A percentile compares a stretch with the other conserved stretches of the same genome.
phyloP scores from a whole-genome alignment of 1,139 yeast species.

The Hyphopichia burtonii region DNA sequence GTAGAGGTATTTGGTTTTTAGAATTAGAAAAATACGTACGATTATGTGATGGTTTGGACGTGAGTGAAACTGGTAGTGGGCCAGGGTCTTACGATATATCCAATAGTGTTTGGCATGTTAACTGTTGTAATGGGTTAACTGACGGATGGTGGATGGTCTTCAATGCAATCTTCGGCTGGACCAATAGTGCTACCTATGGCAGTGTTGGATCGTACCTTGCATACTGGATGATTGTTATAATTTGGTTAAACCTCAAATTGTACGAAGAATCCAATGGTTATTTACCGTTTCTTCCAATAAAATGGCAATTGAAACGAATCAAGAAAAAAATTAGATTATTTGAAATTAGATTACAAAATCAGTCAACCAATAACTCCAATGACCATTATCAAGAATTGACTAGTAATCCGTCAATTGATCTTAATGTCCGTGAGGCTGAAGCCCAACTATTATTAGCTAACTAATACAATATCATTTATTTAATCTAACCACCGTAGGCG shows the following conservation, averaged over 20 bases:
- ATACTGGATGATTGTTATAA: constrained; percentile 72
- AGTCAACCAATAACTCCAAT: background rate
- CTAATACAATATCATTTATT: too few relatives aligned
- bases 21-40: constrained; percentile 69
- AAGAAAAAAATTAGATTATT: constrained; percentile 43
- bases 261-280: constrained; percentile 65
- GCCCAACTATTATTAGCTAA: constrained; percentile 8
- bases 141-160: constrained; percentile 94
- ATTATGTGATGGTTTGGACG: constrained; percentile 78
- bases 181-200: constrained; percentile 91
- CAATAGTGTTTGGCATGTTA: constrained; percentile 89
- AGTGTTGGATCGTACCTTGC: constrained; percentile 74
- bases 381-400: constrained; percentile 9
- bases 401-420: constrained; percentile 11
- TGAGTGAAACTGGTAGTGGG: constrained; percentile 85
- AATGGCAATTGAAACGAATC: constrained; percentile 58
- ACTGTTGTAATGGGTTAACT: constrained; percentile 89
- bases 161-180: constrained; percentile 94
- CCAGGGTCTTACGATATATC: constrained; percentile 90
- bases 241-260: constrained; percentile 48
- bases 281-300: constrained; percentile 58
- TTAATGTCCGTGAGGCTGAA: constrained; percentile 9
- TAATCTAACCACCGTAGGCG: too few relatives aligned
- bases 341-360: constrained; percentile 11
- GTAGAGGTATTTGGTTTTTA: constrained; percentile 83